These are phyloP conservation scores for Polysphondylium violaceum DNA, from an alignment of 78 protist species.

Conservation along the genomic window DNA sequence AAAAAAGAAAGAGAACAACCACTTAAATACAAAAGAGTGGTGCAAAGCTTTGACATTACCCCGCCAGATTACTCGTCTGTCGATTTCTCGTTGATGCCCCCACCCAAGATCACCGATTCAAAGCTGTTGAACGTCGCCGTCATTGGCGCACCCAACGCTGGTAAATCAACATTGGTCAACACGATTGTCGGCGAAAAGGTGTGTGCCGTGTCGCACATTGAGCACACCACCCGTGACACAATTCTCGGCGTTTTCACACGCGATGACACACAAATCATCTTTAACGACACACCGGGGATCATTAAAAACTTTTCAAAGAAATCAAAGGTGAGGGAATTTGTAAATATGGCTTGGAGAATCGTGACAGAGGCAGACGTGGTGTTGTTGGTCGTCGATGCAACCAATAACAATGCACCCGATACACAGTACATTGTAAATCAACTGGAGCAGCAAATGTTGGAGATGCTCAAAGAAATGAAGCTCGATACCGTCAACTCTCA, in stretches of 20 bases:
- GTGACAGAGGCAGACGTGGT: constrained; percentile 65
- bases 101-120: neutral
- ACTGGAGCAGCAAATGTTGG: constrained; percentile 25
- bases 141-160: constrained; percentile 86
- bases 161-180: constrained; percentile 83
- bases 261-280: constrained; percentile 63
- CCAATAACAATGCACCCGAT: constrained; percentile 9
- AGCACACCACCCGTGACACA: constrained; percentile 79
- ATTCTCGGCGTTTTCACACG: constrained; percentile 56
- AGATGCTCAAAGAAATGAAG: constrained; percentile 20
- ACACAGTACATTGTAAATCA: constrained; percentile 9
- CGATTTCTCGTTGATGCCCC: neutral
- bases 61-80: constrained; percentile 20
- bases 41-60: constrained; percentile 46
- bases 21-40: constrained; percentile 23
- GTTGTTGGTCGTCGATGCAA: constrained; percentile 57
- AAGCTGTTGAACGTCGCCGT: constrained; percentile 68
- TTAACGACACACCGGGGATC: constrained; percentile 85
- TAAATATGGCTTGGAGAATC: constrained; percentile 48
- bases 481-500: neutral
- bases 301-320: constrained; percentile 45
- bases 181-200: constrained; percentile 67
- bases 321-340: constrained; percentile 42
- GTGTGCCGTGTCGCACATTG: constrained; percentile 55
- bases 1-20: constrained; percentile 16